Evolutionary conservation across 2,329 filamentous ascomycete genomes (phyloP), one percentile per base, ranked within the genome.

Genomic region (Gaeumannomyces sp.): DNA sequence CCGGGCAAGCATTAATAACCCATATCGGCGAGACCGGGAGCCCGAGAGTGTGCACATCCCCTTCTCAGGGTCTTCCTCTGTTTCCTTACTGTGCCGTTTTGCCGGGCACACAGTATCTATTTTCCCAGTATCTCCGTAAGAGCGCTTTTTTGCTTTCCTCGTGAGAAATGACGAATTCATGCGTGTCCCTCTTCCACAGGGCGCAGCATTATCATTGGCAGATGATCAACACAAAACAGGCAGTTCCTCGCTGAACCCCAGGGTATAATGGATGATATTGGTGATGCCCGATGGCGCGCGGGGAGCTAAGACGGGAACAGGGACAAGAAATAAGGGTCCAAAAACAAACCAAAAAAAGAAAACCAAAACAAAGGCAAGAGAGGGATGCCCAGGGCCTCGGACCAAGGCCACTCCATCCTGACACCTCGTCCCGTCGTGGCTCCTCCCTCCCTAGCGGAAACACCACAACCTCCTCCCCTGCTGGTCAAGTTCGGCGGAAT

Each of bases 331-430:
- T 2, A 53, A n/a, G 19, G 19, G 14, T 22, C 8, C 2, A 29
- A 27, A 14, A 27, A 28, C 25, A 59, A 29, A 58, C 58, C 61
- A 65, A 65, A 60, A 35, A 61, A 60, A n/a, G 28, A 35, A 45
- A 38, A 53, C 57, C 64, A 65, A 58, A 65, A 63, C 57, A 65
- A 59, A 59, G 50, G 56, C 58, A 27, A 53, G n/a, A 10, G 11
- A 16, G 13, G 19, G 19, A 53, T 53, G 19, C 10, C 45, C 45
- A 11, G 45, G 45, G 45, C 8, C 38, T 45, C 38, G 38, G 45
- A 10, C 45, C 45, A 25, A 25, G 45, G 22, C 7, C 38, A 19
- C 38, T 13, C 45, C 22, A 19, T 53, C 19, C n/a, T n/a, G 45
- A 53, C 38, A 45, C 22, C 45, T 25, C n/a, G 22, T 53, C 45